Percentiles rank a stretch among this genome's conserved stretches.
Conservation (phyloP, 371 early-diverging fungal species). For the Fennellomyces sp. region DNA sequence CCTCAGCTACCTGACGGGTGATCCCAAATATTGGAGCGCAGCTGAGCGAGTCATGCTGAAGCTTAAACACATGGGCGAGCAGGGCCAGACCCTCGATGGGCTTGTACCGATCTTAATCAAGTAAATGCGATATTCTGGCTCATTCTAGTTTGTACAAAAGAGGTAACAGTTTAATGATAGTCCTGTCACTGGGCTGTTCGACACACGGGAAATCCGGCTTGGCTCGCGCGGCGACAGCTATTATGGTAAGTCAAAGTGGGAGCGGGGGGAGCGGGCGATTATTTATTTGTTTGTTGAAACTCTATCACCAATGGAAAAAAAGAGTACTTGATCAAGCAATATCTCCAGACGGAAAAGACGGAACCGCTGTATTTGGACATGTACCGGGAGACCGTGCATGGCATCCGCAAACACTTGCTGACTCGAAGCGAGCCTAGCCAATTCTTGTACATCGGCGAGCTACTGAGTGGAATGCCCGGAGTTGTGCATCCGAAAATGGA, state of each 20-base stretch:
- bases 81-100: constrained; percentile 59
- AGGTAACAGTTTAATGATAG: too few species aligned
- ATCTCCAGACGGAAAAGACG: constrained; percentile 69
- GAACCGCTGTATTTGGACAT: constrained; percentile 68
- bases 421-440: constrained; percentile 59
- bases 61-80: constrained; percentile 46
- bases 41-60: constrained; percentile 71
- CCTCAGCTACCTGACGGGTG: constrained; percentile 75
- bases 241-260: constrained; percentile 61
- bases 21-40: constrained; percentile 69
- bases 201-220: constrained; percentile 59
- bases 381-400: constrained; percentile 73
- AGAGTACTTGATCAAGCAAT: constrained; percentile 93
- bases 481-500: constrained; percentile 79
- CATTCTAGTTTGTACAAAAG: not conserved
- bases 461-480: constrained; percentile 34
- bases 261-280: not conserved
- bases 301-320: not conserved
- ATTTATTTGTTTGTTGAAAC: not conserved
- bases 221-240: constrained; percentile 92
- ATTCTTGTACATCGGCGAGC: constrained; percentile 77
- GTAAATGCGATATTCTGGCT: constrained; percentile 18
- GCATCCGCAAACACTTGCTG: constrained; percentile 75
- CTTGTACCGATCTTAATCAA: constrained; percentile 80
- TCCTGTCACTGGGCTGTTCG: constrained; percentile 45